Base-by-base conservation (phyloP, 1,284 basidiomycete species). In the Apiotrichum mycotoxinovorans region DNA sequence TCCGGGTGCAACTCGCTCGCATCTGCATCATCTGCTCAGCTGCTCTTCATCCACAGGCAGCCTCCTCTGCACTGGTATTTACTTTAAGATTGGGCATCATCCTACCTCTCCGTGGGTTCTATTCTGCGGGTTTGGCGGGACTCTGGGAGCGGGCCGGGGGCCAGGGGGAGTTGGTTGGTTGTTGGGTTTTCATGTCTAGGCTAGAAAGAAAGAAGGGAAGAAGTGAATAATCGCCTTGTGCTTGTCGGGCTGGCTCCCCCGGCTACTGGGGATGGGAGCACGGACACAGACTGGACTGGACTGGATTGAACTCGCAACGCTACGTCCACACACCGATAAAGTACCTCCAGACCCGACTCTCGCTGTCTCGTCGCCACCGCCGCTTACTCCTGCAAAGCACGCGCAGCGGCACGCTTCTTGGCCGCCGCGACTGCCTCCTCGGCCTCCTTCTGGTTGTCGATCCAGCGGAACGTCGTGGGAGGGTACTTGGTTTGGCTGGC, bases 401-500 rank as follows among this genome's bases (percentile, higher is more conserved):
- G 56, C 53, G 60, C 66, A 10, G 64, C 70, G 7, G 66, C 66
- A 25, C 63, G 65, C 48, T 56, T 55, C 64, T 70, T 63, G 2
- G 72, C 73, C 2, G 69, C 67, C 22, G 68, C 72, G 12, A 75
- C 70, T 4, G 74, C 76, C 60, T 76, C 76, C 51, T 74, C 71
- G 2, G 74, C 76, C 54, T 78, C 74, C 59, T 73, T 73, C 59
- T 71, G 70, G 57, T 74, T 74, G 52, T 76, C 75, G 56, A 78
- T 76, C 76, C 76, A 78, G 50, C 73, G 62, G 70, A 76, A 76
- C 7, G 68, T 70, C 22, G 71, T 75, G 3, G 76, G 73, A 12
- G 73, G 73, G 62, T 74, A 74, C 41, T 62, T 61, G 5, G 73
- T 75, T 48, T 66, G 60, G 25, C 64, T 80, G 2, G 92, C 91